Percentiles rank a stretch among this genome's conserved stretches.
phyloP scores from a whole-genome alignment of 1,139 yeast genomes.

The Yamadazyma epiphylla region DNA sequence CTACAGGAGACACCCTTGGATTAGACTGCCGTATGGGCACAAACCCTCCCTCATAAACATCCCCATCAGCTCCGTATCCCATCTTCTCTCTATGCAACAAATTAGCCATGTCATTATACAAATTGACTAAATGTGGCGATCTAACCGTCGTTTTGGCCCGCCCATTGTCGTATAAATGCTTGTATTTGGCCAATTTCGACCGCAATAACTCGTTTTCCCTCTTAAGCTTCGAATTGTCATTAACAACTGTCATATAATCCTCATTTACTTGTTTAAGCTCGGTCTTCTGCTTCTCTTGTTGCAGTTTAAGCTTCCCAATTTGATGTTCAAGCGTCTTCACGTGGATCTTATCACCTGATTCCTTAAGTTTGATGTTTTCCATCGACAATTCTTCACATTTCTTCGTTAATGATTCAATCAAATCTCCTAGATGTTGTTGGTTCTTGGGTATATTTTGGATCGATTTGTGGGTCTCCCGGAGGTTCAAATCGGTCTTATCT shows the following conservation, averaged over 20 bases:
- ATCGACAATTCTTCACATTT: slow-evolving; percentile 7
- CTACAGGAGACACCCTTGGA: slow-evolving; percentile 1
- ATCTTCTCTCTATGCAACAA: slow-evolving; percentile 11
- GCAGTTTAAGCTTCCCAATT: slow-evolving; percentile 18
- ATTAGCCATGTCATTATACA: slow-evolving; percentile 16
- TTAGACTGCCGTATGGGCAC: no score
- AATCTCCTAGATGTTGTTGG: slow-evolving; percentile 9
- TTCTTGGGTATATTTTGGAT: slow-evolving; percentile 24
- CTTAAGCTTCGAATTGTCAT: slow-evolving; percentile 15
- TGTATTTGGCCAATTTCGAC: slow-evolving; percentile 32
- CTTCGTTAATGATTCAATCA: slow-evolving; percentile 14
- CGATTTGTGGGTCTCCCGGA: slow-evolving; percentile 28
- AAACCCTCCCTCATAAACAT: no score
- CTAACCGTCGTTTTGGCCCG: slow-evolving; percentile 2
- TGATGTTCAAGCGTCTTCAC: slow-evolving; percentile 9
- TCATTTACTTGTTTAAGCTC: slow-evolving; percentile 14
- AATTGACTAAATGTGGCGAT: slow-evolving; percentile 7
- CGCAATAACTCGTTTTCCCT: slow-evolving; percentile 30
- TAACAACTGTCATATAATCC: slow-evolving; percentile 15
- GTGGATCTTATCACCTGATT: slow-evolving; percentile 2
- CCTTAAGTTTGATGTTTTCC: slow-evolving; percentile 5
- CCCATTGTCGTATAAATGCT: slow-evolving; percentile 22
- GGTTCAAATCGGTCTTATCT: slow-evolving; percentile 21
- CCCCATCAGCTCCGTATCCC: background rate
- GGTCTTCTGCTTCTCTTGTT: slow-evolving; percentile 17